These are phyloP conservation scores for Cicer cuneatum DNA, from an alignment of 306 rosid species.

Conservation along the genomic window DNA sequence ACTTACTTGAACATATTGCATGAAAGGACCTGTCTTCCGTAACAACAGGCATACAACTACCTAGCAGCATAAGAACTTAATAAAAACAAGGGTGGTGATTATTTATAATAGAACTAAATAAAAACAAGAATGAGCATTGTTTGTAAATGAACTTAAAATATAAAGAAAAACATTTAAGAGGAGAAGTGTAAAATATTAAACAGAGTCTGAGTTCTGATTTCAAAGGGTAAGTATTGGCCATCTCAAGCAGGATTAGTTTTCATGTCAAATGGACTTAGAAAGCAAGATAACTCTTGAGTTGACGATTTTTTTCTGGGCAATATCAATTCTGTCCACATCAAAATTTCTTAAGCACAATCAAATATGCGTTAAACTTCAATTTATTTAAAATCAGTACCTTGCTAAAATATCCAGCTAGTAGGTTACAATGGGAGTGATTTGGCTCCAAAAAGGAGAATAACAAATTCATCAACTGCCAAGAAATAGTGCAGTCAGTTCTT, in stretches of 20 bases:
- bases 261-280: slow-evolving; percentile 7
- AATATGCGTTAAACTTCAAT: slow-evolving; percentile 29
- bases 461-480: slow-evolving; percentile 86
- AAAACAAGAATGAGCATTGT: slow-evolving; percentile 7
- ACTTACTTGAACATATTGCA: slow-evolving; percentile 93
- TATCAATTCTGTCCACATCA: slow-evolving; percentile 22
- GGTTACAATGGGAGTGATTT: slow-evolving; percentile 72
- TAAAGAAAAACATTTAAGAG: not conserved
- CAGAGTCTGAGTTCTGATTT: not conserved
- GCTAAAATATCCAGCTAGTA: slow-evolving; percentile 96
- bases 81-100: slow-evolving; percentile 34
- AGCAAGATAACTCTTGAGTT: not conserved
- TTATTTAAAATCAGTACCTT: slow-evolving; percentile 67
- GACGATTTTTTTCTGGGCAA: slow-evolving; percentile 6
- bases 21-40: slow-evolving; percentile 93
- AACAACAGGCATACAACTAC: slow-evolving; percentile 92
- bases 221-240: not conserved
- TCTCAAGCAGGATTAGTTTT: slow-evolving; percentile 28
- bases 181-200: slow-evolving; percentile 1
- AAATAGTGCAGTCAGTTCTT: slow-evolving; percentile 51
- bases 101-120: slow-evolving; percentile 28
- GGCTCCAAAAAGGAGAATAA: slow-evolving; percentile 95
- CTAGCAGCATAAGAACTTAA: slow-evolving; percentile 62
- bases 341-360: slow-evolving; percentile 12
- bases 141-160: slow-evolving; percentile 18